Conservation (phyloP, 441 rosid genomes). For the Omphalea diandra region DNA sequence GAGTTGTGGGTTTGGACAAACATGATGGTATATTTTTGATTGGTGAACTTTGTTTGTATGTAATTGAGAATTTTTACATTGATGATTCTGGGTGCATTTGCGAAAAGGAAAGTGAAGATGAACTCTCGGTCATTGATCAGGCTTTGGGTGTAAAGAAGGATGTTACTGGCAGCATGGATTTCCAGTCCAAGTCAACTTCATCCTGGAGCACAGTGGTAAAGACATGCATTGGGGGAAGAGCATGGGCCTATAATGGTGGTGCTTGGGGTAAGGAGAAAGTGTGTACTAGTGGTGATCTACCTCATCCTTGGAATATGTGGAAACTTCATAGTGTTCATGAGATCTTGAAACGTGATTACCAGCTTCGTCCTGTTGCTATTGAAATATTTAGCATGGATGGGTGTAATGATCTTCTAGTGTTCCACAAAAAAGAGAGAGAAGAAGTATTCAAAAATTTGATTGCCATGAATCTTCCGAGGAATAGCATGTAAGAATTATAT, state of each 20-base stretch:
- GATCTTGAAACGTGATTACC: slow-evolving; percentile 99
- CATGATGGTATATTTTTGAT: slow-evolving; percentile 99
- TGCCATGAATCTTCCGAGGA: slow-evolving; percentile 98
- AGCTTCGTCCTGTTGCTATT: slow-evolving; percentile 99
- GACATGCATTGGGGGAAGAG: slow-evolving; percentile 87
- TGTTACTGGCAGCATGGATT: slow-evolving; percentile 65
- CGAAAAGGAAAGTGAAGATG: slow-evolving; percentile 98
- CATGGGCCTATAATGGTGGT: slow-evolving; percentile 99
- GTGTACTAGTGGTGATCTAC: slow-evolving; percentile 71
- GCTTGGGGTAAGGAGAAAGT: slow-evolving; percentile 99
- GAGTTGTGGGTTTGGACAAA: slow-evolving; percentile 98
- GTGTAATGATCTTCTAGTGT: slow-evolving; percentile 96
- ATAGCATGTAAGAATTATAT: slow-evolving; percentile 75
- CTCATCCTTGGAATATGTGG: slow-evolving; percentile 99
- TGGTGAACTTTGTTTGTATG: slow-evolving; percentile 89
- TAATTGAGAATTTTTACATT: slow-evolving; percentile 94
- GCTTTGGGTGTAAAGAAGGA: slow-evolving; percentile 99
- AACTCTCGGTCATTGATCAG: slow-evolving; percentile 99
- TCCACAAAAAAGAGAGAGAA: slow-evolving; percentile 99
- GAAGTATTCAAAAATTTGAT: slow-evolving; percentile 97
- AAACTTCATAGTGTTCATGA: slow-evolving; percentile 96
- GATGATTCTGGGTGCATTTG: slow-evolving; percentile 85
- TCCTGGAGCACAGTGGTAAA: slow-evolving; percentile 67
- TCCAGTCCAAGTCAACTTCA: slow-evolving; percentile 87
- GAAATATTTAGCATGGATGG: slow-evolving; percentile 99